phyloP scores from a whole-genome alignment of 805 yeast species.

The Hyphopichia homilentoma region DNA sequence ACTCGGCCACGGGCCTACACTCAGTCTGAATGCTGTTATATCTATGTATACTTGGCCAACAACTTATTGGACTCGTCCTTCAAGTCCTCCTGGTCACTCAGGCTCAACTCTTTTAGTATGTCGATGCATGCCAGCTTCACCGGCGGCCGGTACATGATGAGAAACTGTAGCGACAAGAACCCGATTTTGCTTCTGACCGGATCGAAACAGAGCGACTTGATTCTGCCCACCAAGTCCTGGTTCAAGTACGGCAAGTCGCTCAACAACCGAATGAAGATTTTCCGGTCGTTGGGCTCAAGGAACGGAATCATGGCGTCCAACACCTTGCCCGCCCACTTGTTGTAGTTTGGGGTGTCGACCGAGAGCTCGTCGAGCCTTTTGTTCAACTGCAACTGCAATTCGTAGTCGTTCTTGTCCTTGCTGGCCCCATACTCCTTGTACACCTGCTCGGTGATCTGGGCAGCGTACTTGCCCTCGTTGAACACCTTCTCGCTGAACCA shows the following conservation, averaged over 20 bases:
- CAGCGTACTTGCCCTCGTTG: constrained; percentile 26
- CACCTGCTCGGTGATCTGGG: constrained; percentile 16
- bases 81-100: constrained; percentile 48
- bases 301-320: constrained; percentile 81
- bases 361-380: constrained; percentile 11
- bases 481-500: constrained; percentile 66
- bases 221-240: constrained; percentile 54
- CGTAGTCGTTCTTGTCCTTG: not conserved
- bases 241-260: constrained; percentile 84
- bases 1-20: too few relatives aligned
- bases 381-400: constrained; percentile 7
- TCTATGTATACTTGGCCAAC: constrained; percentile 40
- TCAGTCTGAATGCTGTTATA: too few relatives aligned
- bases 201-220: constrained; percentile 75
- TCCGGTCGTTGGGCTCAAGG: constrained; percentile 76
- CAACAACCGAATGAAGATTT: constrained; percentile 73
- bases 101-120: constrained; percentile 42
- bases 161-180: constrained; percentile 72
- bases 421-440: constrained; percentile 12
- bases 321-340: constrained; percentile 65
- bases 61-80: constrained; percentile 44
- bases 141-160: constrained; percentile 91
- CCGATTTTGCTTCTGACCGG: constrained; percentile 83
- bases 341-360: constrained; percentile 49
- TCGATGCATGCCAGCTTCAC: constrained; percentile 52